These are phyloP conservation scores for Colletotrichum sublineola DNA, from an alignment of 2,329 filamentous ascomycete species.

Conservation along the genomic window DNA sequence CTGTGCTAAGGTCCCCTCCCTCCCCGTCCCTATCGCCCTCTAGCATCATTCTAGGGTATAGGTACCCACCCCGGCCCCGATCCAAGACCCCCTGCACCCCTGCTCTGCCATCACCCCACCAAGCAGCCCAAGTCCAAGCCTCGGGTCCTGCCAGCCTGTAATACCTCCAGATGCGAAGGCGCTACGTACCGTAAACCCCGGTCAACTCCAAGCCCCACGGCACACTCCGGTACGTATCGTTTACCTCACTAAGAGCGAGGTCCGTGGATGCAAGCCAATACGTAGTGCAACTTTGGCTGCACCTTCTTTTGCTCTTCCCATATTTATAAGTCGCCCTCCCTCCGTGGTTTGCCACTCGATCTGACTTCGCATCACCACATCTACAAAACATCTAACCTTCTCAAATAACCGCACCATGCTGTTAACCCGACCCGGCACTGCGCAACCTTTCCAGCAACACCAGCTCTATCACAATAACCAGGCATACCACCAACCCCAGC, in stretches of 20 bases:
- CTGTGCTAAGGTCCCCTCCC: conserved; percentile 1
- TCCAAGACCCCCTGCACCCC: conserved; percentile 23
- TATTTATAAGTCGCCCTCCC: conserved; percentile 37
- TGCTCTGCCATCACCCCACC: conserved; percentile 11
- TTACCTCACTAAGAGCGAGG: conserved; percentile 22
- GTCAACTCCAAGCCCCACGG: conserved; percentile 23
- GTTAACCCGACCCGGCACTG: conserved; percentile 35
- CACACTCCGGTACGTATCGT: conserved; percentile 11
- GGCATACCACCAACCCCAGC: conserved; percentile 10
- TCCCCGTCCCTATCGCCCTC: conserved; percentile 1
- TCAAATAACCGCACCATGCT: conserved; percentile 36
- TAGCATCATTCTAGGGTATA: conserved; percentile 11
- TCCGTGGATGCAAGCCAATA: conserved; percentile 29
- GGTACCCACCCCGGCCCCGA: conserved; percentile 22
- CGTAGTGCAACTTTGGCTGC: conserved; percentile 21
- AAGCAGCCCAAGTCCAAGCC: conserved; percentile 29
- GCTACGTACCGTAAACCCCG: conserved; percentile 22
- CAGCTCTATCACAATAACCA: conserved; percentile 19
- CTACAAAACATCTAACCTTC: conserved; percentile 16
- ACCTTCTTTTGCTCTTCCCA: conserved; percentile 27
- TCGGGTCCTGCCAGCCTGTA: conserved; percentile 31
- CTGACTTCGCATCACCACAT: neutral
- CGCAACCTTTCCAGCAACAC: conserved; percentile 31
- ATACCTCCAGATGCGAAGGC: conserved; percentile 23
- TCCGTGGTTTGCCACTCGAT: conserved; percentile 36